These are phyloP conservation scores for Mycena venus DNA, from an alignment of 768 basidiomycete species.

Conservation along the genomic window DNA sequence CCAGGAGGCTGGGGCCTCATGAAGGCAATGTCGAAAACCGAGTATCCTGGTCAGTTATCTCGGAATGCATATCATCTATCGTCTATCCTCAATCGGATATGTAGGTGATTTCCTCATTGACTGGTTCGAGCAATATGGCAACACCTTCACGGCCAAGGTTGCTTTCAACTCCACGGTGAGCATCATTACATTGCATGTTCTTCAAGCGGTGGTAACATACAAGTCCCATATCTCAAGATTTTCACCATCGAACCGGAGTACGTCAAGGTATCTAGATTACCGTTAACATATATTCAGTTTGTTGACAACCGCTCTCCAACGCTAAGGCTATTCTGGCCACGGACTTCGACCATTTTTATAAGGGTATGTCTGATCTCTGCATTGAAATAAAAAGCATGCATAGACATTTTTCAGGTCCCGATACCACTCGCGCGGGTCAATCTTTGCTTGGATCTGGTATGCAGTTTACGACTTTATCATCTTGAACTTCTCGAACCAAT, in stretches of 20 bases:
- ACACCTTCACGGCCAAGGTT: conserved; percentile 12
- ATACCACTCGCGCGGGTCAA: neutral
- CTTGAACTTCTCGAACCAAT: too few relatives aligned
- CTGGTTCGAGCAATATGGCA: conserved; percentile 5
- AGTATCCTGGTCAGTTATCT: conserved; percentile 6
- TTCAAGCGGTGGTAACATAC: neutral
- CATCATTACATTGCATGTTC: neutral
- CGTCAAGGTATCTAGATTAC: neutral
- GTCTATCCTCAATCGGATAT: neutral
- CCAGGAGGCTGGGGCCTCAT: neutral
- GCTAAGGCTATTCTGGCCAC: conserved; percentile 6
- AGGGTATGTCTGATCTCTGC: neutral
- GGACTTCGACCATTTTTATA: conserved; percentile 11
- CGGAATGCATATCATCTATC: neutral
- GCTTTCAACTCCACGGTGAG: neutral
- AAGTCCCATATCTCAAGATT: neutral
- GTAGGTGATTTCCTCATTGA: conserved; percentile 7
- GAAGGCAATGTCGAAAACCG: neutral
- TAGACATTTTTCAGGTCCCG: neutral
- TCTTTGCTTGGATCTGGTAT: conserved; percentile 14
- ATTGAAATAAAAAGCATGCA: neutral
- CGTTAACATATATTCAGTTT: too few relatives aligned
- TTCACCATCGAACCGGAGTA: conserved; percentile 9
- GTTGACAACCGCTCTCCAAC: neutral
- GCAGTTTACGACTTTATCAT: neutral